Percentiles rank a stretch among this genome's conserved stretches.
These are phyloP conservation scores for Apiotrichum laibachii DNA, from an alignment of 1,284 basidiomycete genomes.

Conservation along the genomic window DNA sequence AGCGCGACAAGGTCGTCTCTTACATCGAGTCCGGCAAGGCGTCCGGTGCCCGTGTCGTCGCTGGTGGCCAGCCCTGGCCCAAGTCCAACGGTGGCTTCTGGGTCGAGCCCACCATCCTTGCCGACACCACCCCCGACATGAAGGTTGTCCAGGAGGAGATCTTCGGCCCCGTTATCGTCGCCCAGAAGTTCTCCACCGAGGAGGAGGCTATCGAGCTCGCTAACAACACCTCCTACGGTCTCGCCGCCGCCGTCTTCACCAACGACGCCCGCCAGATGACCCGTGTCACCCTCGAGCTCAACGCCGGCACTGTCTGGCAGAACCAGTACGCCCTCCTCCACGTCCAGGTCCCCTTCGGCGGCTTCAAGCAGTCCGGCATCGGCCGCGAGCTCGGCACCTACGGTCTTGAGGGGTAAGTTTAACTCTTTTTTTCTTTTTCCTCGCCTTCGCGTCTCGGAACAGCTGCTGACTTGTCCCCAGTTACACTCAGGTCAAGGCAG, in stretches of 20 bases:
- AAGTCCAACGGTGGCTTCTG: slow-evolving; percentile 43
- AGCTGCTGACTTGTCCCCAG: too few species aligned
- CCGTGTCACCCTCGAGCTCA: slow-evolving; percentile 73
- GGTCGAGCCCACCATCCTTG: slow-evolving; percentile 51
- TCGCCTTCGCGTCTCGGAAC: too few species aligned
- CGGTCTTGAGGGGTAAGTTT: slow-evolving; percentile 77
- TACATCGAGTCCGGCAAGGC: slow-evolving; percentile 85
- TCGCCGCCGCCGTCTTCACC: slow-evolving; percentile 84
- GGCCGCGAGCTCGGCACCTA: slow-evolving; percentile 85
- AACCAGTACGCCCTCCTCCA: slow-evolving; percentile 80
- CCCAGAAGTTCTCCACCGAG: slow-evolving; percentile 51
- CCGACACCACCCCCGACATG: slow-evolving; percentile 40
- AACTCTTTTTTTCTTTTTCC: too few species aligned
- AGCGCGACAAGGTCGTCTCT: slow-evolving; percentile 82
- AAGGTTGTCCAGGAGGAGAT: slow-evolving; percentile 50
- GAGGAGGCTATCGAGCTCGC: slow-evolving; percentile 63
- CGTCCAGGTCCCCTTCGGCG: slow-evolving; percentile 87
- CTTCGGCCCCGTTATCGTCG: slow-evolving; percentile 54
- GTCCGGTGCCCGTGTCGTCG: slow-evolving; percentile 73
- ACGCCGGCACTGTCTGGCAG: slow-evolving; percentile 79
- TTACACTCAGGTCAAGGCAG: slow-evolving; percentile 78
- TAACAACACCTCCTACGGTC: slow-evolving; percentile 79
- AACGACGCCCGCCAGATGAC: slow-evolving; percentile 83
- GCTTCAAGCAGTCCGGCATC: slow-evolving; percentile 78
- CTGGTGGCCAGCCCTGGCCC: slow-evolving; percentile 65